These are phyloP conservation scores for Kokia cookei DNA, from an alignment of 441 rosid genomes.

Conservation along the genomic window DNA sequence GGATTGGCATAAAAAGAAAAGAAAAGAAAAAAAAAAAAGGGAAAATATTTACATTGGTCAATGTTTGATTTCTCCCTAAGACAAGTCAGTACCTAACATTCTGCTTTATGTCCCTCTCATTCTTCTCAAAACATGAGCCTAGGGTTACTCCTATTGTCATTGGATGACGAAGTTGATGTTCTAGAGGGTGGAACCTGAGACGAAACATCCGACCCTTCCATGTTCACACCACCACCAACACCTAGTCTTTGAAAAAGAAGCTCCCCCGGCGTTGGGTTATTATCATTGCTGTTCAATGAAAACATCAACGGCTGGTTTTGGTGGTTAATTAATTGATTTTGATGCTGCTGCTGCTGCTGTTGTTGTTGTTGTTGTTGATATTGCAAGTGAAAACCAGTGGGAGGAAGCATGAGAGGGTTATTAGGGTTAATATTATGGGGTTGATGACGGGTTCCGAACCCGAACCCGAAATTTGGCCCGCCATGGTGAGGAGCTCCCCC, in stretches of 20 bases:
- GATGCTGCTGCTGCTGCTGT: slow-evolving; percentile 1
- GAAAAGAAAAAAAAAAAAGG: background rate
- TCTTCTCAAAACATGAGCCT: slow-evolving; percentile 30
- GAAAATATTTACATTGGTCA: slow-evolving; percentile 27
- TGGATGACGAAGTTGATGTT: slow-evolving; percentile 4
- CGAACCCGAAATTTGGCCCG: slow-evolving; percentile 16
- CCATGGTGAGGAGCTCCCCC: slow-evolving; percentile 5
- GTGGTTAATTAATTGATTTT: slow-evolving; percentile 8
- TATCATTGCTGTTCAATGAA: slow-evolving; percentile 14
- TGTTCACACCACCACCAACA: background rate
- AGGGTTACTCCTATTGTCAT: slow-evolving; percentile 24
- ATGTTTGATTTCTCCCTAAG: slow-evolving; percentile 15
- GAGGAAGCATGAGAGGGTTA: slow-evolving; percentile 9
- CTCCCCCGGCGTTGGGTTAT: slow-evolving; percentile 9
- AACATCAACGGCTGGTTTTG: slow-evolving; percentile 28
- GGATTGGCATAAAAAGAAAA: background rate
- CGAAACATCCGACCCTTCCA: slow-evolving; percentile 3
- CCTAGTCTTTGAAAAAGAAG: slow-evolving; percentile 21
- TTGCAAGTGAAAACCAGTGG: slow-evolving; percentile 16
- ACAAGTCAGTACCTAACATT: slow-evolving; percentile 54
- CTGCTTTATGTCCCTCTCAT: slow-evolving; percentile 19
- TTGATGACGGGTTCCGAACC: slow-evolving; percentile 24
- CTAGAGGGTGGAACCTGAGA: slow-evolving; percentile 7
- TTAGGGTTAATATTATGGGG: slow-evolving; percentile 13
- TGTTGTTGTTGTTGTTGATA: slow-evolving; percentile 22